Evolutionary conservation across 805 yeast genomes (phyloP), one percentile per base, ranked within the genome.

Genomic region (Wickerhamomyces rabaulensis): DNA sequence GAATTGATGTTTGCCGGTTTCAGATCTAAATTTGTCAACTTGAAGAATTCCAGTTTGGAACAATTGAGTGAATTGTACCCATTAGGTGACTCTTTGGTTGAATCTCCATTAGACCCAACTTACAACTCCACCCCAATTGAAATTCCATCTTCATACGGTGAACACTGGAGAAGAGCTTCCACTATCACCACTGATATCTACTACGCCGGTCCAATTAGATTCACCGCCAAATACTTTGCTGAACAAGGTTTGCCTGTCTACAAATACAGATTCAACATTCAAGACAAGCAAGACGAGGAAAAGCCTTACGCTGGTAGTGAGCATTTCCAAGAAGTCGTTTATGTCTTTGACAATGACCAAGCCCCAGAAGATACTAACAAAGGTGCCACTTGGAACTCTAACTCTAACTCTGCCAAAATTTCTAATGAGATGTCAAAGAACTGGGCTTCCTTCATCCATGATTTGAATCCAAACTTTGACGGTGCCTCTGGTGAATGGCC

Each of bases 401-500:
- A 38, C 25, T 17, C 33, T 13, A 41, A 37, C 21, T 16, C 29
- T 37, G 19, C 43, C 9, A n/a, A 47, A 20, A 26, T 44, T 13
- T 36, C 50, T 6, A 33, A 42, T 9, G 23, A 35, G 3, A 43
- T 47, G 9, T 44, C 47, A 6, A 47, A 47, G 16, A 4, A 40
- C 1, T 47, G 47, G 47, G 45, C 16, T 17, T 16, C 37, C 4
- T 47, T 47, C 26, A 41, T 47, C 9, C 19, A 69, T 53, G 65
- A 72, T 55, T 73, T 72, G 37, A 73, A 71, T 54, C 57, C 72
- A 46, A 64, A 69, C 52, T 72, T 13, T 10, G 44, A 21, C 2
- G 3, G n/a, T 9, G 21, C 10, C 1, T 41, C 20, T 6, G 35
- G 35, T 15, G 17, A n/a, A 15, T 47, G 50, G 50, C 41, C 47